Percentiles rank a stretch among this genome's conserved stretches.
Evolutionary conservation across 1,284 basidiomycete genomes (phyloP).

Genomic region (Puccinia polysora): DNA sequence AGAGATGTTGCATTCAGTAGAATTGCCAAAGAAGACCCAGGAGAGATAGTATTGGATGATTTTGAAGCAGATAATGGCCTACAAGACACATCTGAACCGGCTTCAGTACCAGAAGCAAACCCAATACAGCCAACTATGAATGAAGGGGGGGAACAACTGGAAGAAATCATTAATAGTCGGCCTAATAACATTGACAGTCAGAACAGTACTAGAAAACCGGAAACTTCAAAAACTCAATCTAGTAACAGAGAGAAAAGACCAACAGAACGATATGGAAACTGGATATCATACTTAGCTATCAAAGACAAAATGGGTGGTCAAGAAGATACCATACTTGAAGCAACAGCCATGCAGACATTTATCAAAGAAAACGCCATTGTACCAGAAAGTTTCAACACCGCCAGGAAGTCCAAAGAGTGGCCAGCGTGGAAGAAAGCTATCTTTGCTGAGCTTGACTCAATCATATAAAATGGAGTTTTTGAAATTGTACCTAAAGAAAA

Average conservation of each 20-base stretch:
- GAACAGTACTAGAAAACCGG: background rate
- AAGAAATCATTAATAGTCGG: background rate
- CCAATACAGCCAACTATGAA: background rate
- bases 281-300: background rate
- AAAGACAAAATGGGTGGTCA: background rate
- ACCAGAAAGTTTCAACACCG: background rate
- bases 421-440: background rate
- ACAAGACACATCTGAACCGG: too few relatives aligned
- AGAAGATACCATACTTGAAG: background rate
- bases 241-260: background rate
- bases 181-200: background rate
- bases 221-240: too few relatives aligned
- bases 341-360: background rate
- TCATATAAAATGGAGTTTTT: slow-evolving; percentile 1
- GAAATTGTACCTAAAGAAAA: background rate
- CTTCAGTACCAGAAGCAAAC: too few relatives aligned
- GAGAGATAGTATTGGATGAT: background rate
- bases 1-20: background rate
- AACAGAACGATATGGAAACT: background rate
- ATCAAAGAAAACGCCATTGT: background rate
- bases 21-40: background rate
- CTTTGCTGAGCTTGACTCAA: slow-evolving; percentile 12
- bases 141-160: background rate
- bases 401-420: background rate
- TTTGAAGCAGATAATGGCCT: background rate